Base-by-base conservation (phyloP, 805 yeast genomes). In the Ogataea pignaliae region DNA sequence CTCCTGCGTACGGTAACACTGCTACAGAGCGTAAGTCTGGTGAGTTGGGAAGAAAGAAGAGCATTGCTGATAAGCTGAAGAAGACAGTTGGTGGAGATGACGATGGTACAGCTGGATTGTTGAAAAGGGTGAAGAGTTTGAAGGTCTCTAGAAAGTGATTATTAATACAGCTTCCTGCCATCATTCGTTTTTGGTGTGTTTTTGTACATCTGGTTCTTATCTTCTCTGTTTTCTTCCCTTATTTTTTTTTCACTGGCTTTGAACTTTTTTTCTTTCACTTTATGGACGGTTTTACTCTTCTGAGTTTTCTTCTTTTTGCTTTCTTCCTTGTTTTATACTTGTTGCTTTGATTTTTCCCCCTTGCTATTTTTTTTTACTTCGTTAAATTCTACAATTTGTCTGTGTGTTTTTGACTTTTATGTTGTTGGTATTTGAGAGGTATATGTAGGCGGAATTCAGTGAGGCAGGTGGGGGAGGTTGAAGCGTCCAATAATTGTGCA, bases 121-220 rank as follows among this genome's bases (percentile, higher is more conserved):
- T 90, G 58, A 81, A 84, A 59, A 82, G 97, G 61, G 97, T 90
- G 37, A 88, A 85, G 67, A 87, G 95, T 70, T 75, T 90, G 68
- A 87, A 87, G 65, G 96, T 88, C 35, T 80, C 86, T 9, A 65
- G 74, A 55, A 69, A 34, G 36, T 39, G 34, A 35, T 21, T n/a
- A n/a, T n/a, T n/a, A n/a, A n/a, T n/a, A n/a, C n/a, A n/a, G n/a
- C 14, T 17, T 10, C 10, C 18, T 26, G 11, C 33, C 21, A 4
- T 32, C 29, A 13, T 32, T 32, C 8, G 10, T 39, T 13, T 30
- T 16, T 38, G 18, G 29, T 34, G 14, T 18, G 14, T 12, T 29
- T 10, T n/a, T n/a, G n/a, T n/a, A n/a, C n/a, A n/a, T n/a, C n/a
- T n/a, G n/a, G n/a, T n/a, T n/a, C n/a, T n/a, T 26, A 15, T 37